Conservation (phyloP, 805 yeast species). For the Nakazawaea laoshanensis region DNA sequence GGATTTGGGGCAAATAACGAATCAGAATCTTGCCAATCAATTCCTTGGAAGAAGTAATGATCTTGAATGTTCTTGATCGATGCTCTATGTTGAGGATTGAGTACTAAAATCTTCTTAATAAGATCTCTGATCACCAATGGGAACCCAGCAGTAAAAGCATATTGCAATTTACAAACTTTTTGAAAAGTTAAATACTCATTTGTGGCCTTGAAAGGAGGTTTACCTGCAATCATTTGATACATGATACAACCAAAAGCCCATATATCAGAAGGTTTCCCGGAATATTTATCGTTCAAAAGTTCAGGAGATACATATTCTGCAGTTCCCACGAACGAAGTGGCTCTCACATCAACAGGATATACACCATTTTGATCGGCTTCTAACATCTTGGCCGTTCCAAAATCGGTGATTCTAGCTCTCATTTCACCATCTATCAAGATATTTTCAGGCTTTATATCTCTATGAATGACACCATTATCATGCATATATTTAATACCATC, state of each 20-base stretch:
- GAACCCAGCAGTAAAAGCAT: constrained; percentile 79
- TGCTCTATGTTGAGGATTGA: constrained; percentile 57
- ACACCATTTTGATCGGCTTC: constrained; percentile 43
- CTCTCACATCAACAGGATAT: constrained; percentile 60
- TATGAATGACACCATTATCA: constrained; percentile 64
- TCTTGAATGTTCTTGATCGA: constrained; percentile 46
- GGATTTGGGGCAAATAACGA: constrained; percentile 51
- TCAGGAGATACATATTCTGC: constrained; percentile 96
- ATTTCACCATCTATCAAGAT: constrained; percentile 54
- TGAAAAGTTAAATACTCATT: constrained; percentile 79
- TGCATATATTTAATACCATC: constrained; percentile 72
- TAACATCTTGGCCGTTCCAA: constrained; percentile 73
- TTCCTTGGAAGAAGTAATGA: constrained; percentile 53
- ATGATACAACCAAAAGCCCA: constrained; percentile 59
- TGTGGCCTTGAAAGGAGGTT: constrained; percentile 76
- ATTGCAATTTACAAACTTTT: constrained; percentile 71
- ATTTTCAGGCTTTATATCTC: constrained; percentile 82
- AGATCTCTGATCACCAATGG: constrained; percentile 68
- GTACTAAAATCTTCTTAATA: constrained; percentile 57
- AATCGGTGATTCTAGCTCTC: constrained; percentile 68
- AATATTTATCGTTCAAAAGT: constrained; percentile 60
- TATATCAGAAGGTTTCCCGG: constrained; percentile 51
- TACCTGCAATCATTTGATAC: constrained; percentile 57
- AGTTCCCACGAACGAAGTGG: constrained; percentile 86
- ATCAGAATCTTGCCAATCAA: constrained; percentile 45